Base-by-base conservation (phyloP, 768 basidiomycete species). In the Leccinum aurantiacum region DNA sequence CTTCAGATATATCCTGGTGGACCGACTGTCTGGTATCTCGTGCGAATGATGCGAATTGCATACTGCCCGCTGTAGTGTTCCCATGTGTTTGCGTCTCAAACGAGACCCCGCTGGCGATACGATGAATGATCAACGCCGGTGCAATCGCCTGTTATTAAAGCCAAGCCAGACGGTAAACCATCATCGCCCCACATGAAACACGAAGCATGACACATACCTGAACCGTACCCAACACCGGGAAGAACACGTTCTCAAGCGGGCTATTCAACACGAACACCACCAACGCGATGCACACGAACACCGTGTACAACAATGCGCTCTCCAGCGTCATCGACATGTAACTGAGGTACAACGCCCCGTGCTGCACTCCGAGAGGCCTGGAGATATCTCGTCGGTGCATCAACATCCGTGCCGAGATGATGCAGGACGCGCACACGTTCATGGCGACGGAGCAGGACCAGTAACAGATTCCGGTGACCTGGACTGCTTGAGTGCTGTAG, bases 291-390 rank as follows among this genome's bases (percentile, higher is more conserved):
- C 68, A 35, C 14, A 17, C 60, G 6, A 62, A 63, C 19, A 29
- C 31, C 0, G 68, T 63, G 24, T 69, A 69, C 33, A 69, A 31
- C 51, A 57, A 0, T 0, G 68, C 68, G 57, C 68, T 69, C 57
- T 69, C 68, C 48, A 69, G 64, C 22, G 66, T 66, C 69, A 69
- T 66, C 1, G 67, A 59, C 66, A 71, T 66, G n/a, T 66, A 69
- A 2, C 59, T 31, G 38, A 69, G 48, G 37, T 70, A 69, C 19
- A 69, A 68, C 19, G 54, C 17, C 2, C 64, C 68, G 8, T 66
- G 66, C 1, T 47, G 56, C 0, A 56, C 46, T 1, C 66, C 66
- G 51, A 63, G 14, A 0, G 67, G 62, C 2, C 14, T 33, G 1
- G 59, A 46, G 53, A 68, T 41, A 0, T 66, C 53, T 1, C 44